Conservation (phyloP, 192 early-diverging fungal genomes). For the Coemansia pectinata region DNA sequence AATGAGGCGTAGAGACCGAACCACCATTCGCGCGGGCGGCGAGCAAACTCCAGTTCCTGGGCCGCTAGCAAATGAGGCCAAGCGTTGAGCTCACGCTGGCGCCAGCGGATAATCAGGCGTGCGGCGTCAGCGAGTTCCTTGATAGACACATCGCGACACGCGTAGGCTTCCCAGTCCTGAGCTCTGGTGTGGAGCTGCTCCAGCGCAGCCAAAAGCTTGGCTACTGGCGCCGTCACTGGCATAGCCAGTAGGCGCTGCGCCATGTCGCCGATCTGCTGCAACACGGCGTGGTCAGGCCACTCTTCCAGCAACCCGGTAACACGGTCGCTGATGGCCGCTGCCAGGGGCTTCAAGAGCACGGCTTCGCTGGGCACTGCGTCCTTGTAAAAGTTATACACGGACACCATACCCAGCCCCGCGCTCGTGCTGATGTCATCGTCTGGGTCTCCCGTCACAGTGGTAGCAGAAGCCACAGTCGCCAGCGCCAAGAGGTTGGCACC, state of each 20-base stretch:
- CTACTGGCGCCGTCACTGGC: conserved; percentile 75
- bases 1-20: conserved; percentile 70
- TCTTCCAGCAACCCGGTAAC: conserved; percentile 64
- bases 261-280: conserved; percentile 73
- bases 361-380: conserved; percentile 79
- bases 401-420: conserved; percentile 24
- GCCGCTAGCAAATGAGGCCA: conserved; percentile 86
- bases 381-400: conserved; percentile 88
- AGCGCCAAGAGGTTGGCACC: conserved; percentile 33
- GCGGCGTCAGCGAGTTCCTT: conserved; percentile 68
- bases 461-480: conserved; percentile 29
- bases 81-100: conserved; percentile 84
- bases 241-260: conserved; percentile 63
- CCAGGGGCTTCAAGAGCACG: conserved; percentile 61
- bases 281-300: conserved; percentile 92
- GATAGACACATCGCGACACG: conserved; percentile 77
- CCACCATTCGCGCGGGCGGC: conserved; percentile 80
- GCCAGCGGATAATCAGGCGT: conserved; percentile 81
- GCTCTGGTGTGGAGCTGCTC: conserved; percentile 86
- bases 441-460: background rate
- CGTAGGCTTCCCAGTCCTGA: conserved; percentile 93
- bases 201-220: conserved; percentile 86
- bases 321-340: conserved; percentile 62
- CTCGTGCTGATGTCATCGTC: background rate
- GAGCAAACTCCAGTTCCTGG: conserved; percentile 72